A percentile compares a stretch with the other conserved stretches of the same genome.
phyloP scores from a whole-genome alignment of 306 rosid genomes.

The Dryas alaskensis region DNA sequence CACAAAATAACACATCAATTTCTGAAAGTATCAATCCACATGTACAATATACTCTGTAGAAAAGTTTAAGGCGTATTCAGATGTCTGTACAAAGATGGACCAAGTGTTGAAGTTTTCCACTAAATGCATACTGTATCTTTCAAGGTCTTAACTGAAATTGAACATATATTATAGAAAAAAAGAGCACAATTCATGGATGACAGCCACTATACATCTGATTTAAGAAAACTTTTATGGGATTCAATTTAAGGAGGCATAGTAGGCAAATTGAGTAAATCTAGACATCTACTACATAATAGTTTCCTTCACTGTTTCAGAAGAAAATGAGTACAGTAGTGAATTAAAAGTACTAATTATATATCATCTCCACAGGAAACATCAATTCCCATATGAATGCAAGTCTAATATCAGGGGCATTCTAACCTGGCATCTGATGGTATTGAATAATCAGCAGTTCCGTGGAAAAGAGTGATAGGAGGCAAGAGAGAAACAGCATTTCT shows the following conservation, averaged over 20 bases:
- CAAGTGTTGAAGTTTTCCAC: not conserved
- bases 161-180: not conserved
- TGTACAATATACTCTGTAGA: not conserved
- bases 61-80: not conserved
- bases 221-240: not conserved
- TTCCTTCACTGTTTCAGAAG: not conserved
- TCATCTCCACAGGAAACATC: not conserved
- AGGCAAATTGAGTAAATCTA: not conserved
- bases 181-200: not conserved
- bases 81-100: not conserved
- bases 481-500: slow-evolving; percentile 47
- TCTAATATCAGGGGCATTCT: slow-evolving; percentile 21
- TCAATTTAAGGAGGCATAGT: not conserved
- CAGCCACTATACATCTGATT: not conserved
- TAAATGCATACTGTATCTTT: not conserved
- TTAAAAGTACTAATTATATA: not conserved
- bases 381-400: not conserved
- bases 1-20: slow-evolving; percentile 29
- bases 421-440: slow-evolving; percentile 87
- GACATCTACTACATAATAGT: not conserved
- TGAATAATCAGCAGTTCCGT: slow-evolving; percentile 86
- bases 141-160: not conserved
- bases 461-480: slow-evolving; percentile 73
- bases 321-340: not conserved
- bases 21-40: slow-evolving; percentile 3